Base-by-base conservation (phyloP, 2,329 filamentous ascomycete genomes). In the Penicillium occitanis region DNA sequence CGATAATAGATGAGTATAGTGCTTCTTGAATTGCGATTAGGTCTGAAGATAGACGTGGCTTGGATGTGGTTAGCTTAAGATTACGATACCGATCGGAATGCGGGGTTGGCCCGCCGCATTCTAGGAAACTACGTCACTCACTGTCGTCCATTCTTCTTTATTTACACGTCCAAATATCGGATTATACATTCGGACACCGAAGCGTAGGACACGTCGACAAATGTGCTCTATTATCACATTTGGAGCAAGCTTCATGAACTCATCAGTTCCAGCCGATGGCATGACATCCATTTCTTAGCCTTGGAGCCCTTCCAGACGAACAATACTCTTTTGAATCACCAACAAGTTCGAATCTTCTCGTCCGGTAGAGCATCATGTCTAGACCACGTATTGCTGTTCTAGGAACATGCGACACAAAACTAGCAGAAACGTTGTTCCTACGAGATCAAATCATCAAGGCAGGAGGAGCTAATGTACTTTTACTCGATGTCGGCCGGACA, bases 371-470 rank as follows among this genome's bases (percentile, higher is more conserved):
- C 30, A 57, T 40, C 40, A 60, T 60, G 57, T 28, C 62, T 28
- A 7, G 22, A 4, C 66, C 63, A 44, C 25, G 59, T 46, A 82
- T 89, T 62, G 78, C 85, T 61, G 75, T 89, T 14, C 74, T 90
- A 25, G 88, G 88, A 22, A 90, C 87, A 14, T 87, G 85, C 71
- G 88, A 90, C 71, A 89, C 87, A 37, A 90, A 90, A 72, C 78
- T 87, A 11, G 74, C 83, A 5, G 87, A 90, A 72, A 79, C 88
- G 0, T 75, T 85, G 2, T 88, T 83, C 71, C 76, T 88, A 1
- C 81, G 81, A 57, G 74, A 81, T 3, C 78, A 80, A 46, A 82
- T 88, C 64, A 65, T 79, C 59, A 65, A 70, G 57, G 68, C 71
- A 63, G 69, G 71, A 10, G 63, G 69, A 14, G 73, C 74, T 19